Evolutionary conservation across 805 yeast genomes (phyloP).

Genomic region (Spathaspora boniae): DNA sequence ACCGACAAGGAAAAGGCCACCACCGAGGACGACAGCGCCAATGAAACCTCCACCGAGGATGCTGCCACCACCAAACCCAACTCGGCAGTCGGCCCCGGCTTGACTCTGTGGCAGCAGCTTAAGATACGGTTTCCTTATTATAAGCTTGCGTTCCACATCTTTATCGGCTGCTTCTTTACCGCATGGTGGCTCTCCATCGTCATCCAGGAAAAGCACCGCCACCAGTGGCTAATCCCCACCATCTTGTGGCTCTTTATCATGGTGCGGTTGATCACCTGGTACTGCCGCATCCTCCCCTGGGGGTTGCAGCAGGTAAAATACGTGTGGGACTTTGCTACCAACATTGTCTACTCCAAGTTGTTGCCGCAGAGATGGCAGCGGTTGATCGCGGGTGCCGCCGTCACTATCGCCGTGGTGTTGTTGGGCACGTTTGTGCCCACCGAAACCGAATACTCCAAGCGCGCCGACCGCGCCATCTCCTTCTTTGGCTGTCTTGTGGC

Average conservation of each 20-base stretch:
- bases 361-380: slow-evolving; percentile 41
- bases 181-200: slow-evolving; percentile 56
- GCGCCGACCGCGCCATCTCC: slow-evolving; percentile 54
- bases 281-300: slow-evolving; percentile 30
- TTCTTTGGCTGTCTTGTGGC: slow-evolving; percentile 53
- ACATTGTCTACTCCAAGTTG: slow-evolving; percentile 34
- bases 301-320: slow-evolving; percentile 15
- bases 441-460: slow-evolving; percentile 43
- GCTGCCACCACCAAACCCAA: slow-evolving; percentile 1
- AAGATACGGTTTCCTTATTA: slow-evolving; percentile 15
- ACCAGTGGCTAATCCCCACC: slow-evolving; percentile 57
- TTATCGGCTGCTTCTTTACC: slow-evolving; percentile 41
- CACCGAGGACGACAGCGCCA: neutral
- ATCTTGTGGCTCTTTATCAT: slow-evolving; percentile 48
- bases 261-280: slow-evolving; percentile 50
- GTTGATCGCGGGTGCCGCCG: slow-evolving; percentile 39
- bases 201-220: slow-evolving; percentile 47
- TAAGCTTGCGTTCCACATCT: slow-evolving; percentile 17
- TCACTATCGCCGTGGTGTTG: slow-evolving; percentile 46
- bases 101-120: slow-evolving; percentile 8
- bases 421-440: slow-evolving; percentile 53
- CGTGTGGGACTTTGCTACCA: slow-evolving; percentile 30
- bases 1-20: slow-evolving; percentile 6
- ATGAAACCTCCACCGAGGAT: neutral
- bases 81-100: no score